Evolutionary conservation across 331 rosid genomes (phyloP).

Genomic region (Dryas integrifolia): DNA sequence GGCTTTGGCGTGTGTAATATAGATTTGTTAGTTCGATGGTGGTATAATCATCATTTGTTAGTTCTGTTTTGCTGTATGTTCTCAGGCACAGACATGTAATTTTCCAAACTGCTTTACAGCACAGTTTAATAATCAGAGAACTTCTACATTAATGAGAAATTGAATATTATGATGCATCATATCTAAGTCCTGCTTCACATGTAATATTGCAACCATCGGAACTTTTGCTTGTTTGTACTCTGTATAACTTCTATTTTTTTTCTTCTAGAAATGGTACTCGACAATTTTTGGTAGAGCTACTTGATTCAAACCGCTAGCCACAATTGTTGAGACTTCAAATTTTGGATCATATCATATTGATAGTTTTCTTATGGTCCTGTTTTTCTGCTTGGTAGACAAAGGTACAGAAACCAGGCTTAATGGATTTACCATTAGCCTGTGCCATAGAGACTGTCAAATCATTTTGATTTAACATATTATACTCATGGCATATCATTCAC

Average conservation of each 20-base stretch:
- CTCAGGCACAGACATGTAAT: neutral
- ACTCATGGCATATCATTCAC: neutral
- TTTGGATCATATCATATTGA: neutral
- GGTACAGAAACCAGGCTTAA: too few species aligned
- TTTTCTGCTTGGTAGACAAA: too few species aligned
- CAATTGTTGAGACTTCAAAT: neutral
- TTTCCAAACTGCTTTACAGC: neutral
- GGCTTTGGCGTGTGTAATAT: neutral
- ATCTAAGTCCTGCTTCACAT: neutral
- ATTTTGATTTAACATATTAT: neutral
- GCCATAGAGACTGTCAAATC: neutral
- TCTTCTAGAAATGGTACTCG: neutral
- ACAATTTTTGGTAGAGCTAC: neutral
- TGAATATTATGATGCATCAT: neutral
- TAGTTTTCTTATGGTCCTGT: neutral
- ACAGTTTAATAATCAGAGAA: neutral
- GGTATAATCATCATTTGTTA: neutral
- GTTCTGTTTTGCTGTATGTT: conserved; percentile 3
- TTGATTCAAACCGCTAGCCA: too few species aligned
- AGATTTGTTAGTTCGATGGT: neutral
- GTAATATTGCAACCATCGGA: neutral
- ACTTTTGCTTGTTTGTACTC: neutral
- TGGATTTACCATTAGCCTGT: neutral
- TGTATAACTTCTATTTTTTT: neutral
- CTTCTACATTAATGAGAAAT: neutral